Conservation (phyloP, 306 rosid species). For the Corylus avellana region DNA sequence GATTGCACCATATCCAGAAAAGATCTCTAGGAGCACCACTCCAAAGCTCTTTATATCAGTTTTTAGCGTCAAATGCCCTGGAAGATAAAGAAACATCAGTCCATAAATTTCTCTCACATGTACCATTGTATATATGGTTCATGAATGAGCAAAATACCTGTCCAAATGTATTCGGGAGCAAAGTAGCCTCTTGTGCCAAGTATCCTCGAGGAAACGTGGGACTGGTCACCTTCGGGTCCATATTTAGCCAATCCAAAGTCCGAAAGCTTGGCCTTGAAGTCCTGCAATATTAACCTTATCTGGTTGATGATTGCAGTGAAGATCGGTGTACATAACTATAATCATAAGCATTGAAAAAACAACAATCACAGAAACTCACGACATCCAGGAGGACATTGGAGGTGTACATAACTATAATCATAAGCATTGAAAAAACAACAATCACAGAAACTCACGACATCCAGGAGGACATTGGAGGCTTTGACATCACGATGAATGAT, state of each 20-base stretch:
- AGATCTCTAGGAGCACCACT: constrained; percentile 45
- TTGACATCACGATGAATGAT: constrained; percentile 58
- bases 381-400: too few species aligned
- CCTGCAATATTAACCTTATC: too few species aligned
- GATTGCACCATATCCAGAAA: constrained; percentile 34
- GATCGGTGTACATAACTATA: too few species aligned
- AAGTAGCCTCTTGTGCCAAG: constrained; percentile 36
- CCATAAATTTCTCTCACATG: neutral
- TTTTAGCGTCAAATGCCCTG: constrained; percentile 50
- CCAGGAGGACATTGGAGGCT: constrained; percentile 41
- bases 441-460: too few species aligned
- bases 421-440: too few species aligned
- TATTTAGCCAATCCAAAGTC: constrained; percentile 51
- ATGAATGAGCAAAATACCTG: neutral
- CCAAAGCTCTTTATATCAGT: constrained; percentile 38
- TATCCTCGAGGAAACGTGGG: constrained; percentile 35
- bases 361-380: too few species aligned
- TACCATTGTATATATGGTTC: neutral
- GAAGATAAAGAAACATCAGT: neutral
- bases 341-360: neutral
- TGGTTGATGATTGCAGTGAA: too few species aligned
- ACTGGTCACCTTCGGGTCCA: constrained; percentile 42
- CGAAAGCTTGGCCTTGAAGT: constrained; percentile 34
- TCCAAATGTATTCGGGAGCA: too few species aligned
- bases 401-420: neutral